A percentile compares a stretch with the other conserved stretches of the same genome.
Evolutionary conservation across 179 eudicot species (phyloP).

Genomic region (Nepenthes alata): DNA sequence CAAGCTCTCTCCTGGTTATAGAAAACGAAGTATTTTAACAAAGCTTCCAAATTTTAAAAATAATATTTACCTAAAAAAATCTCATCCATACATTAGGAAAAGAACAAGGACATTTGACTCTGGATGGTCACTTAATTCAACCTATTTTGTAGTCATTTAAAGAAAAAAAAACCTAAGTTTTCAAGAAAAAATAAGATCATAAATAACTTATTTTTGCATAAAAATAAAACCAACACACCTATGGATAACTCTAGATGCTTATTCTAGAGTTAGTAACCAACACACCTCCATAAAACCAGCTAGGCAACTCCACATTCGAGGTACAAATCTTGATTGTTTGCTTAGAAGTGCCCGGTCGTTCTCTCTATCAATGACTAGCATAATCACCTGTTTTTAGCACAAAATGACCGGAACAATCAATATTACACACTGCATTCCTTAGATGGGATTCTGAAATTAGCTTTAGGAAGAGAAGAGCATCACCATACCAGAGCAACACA

Average conservation of each 20-base stretch:
- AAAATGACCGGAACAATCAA: constrained; percentile 3
- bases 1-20: constrained; percentile 93
- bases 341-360: constrained; percentile 79
- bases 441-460: neutral
- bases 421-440: neutral
- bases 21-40: constrained; percentile 1
- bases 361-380: constrained; percentile 86
- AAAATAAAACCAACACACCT: no score
- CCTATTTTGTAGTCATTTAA: no score
- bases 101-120: no score
- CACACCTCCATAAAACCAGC: constrained; percentile 92
- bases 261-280: neutral
- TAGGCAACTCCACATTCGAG: constrained; percentile 98
- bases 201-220: neutral
- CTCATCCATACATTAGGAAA: no score
- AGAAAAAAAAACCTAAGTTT: no score
- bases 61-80: neutral
- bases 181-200: no score
- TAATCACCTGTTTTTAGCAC: constrained; percentile 53
- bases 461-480: constrained; percentile 5
- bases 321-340: constrained; percentile 83
- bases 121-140: no score
- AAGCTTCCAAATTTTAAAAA: neutral
- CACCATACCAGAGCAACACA: constrained; percentile 85
- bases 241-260: no score